phyloP scores from a whole-genome alignment of 495 filamentous ascomycete genomes.

The Viridothelium virens region DNA sequence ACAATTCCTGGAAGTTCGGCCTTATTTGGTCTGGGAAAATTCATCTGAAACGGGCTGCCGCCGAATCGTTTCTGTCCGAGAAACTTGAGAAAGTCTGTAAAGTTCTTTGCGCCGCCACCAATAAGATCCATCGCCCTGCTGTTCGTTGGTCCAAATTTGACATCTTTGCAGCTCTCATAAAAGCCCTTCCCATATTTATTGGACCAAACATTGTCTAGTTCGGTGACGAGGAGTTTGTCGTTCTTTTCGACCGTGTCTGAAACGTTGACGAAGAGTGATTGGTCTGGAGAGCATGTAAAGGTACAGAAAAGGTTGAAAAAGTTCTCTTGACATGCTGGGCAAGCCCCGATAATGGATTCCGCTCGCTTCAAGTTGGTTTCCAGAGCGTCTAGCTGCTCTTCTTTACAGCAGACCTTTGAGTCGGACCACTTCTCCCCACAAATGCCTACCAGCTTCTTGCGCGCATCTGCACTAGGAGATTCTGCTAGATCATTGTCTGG shows the following conservation, averaged over 20 bases:
- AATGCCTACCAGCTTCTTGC: slow-evolving; percentile 69
- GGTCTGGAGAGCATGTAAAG: slow-evolving; percentile 94
- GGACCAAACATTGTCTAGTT: slow-evolving; percentile 84
- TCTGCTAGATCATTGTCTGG: slow-evolving; percentile 83
- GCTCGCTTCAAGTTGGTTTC: slow-evolving; percentile 77
- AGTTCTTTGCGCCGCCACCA: slow-evolving; percentile 89
- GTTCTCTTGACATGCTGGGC: slow-evolving; percentile 92
- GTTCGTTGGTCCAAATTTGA: slow-evolving; percentile 92
- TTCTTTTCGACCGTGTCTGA: slow-evolving; percentile 61
- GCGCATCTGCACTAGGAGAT: slow-evolving; percentile 57
- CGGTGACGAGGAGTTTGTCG: slow-evolving; percentile 67
- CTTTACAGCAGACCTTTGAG: slow-evolving; percentile 73
- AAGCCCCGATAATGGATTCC: slow-evolving; percentile 78
- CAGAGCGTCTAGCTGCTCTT: slow-evolving; percentile 75
- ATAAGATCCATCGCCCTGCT: slow-evolving; percentile 89
- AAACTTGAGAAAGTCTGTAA: slow-evolving; percentile 74
- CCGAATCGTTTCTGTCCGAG: slow-evolving; percentile 81
- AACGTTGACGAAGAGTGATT: slow-evolving; percentile 91
- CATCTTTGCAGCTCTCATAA: slow-evolving; percentile 95
- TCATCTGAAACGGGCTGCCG: slow-evolving; percentile 95
- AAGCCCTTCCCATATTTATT: slow-evolving; percentile 81
- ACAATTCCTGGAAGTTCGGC: slow-evolving; percentile 37
- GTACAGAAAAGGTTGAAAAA: slow-evolving; percentile 98
- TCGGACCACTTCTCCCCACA: slow-evolving; percentile 81
- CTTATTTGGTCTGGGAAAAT: slow-evolving; percentile 60